A percentile compares a stretch with the other conserved stretches of the same genome.
These are phyloP conservation scores for Toxoplasma gondii DNA, from an alignment of 169 alveolate species.

Conservation along the genomic window DNA sequence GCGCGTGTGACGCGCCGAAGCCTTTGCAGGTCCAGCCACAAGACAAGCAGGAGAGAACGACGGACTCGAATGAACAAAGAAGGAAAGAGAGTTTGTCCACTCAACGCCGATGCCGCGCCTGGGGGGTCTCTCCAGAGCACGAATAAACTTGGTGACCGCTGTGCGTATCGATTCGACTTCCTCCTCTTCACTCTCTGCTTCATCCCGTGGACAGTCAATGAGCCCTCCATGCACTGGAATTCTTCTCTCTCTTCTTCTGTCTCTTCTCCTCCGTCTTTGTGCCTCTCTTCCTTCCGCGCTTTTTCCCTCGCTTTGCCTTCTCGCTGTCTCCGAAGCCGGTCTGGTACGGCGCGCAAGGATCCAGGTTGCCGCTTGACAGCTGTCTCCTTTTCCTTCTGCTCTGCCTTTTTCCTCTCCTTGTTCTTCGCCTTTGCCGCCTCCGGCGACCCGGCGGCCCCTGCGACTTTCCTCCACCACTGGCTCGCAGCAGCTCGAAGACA, in stretches of 20 bases:
- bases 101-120: background rate
- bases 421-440: too few species aligned
- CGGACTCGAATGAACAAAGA: background rate
- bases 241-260: too few species aligned
- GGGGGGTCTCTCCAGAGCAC: background rate
- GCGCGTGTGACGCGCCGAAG: background rate
- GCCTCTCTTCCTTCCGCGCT: background rate
- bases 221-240: too few species aligned
- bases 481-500: too few species aligned
- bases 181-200: background rate
- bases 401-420: too few species aligned
- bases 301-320: background rate
- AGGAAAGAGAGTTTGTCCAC: background rate
- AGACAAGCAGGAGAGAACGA: background rate
- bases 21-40: background rate
- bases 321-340: background rate
- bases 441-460: too few species aligned
- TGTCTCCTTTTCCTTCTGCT: too few species aligned
- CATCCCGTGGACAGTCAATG: background rate
- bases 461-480: too few species aligned
- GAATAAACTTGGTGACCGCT: background rate
- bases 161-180: background rate
- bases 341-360: too few species aligned
- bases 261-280: background rate
- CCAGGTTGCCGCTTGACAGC: too few species aligned